These are phyloP conservation scores for Colletotrichum sublineola DNA, from an alignment of 2,329 filamentous ascomycete species.

Conservation along the genomic window DNA sequence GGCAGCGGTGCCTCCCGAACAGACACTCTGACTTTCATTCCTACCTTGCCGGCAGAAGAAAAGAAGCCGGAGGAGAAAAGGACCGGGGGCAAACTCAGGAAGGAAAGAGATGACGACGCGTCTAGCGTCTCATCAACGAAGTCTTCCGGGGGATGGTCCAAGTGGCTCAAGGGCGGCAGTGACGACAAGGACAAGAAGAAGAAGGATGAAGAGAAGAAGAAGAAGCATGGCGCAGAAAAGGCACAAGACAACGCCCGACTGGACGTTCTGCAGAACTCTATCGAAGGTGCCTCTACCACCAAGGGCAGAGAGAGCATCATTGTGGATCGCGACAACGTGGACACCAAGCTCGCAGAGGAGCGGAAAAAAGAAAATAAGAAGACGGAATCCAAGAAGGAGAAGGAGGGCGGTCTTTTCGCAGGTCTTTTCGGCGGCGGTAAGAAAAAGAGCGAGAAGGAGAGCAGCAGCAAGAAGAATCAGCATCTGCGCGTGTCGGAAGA, in stretches of 20 bases:
- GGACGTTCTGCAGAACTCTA: conserved; percentile 88
- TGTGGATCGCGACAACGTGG: conserved; percentile 81
- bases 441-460: conserved; percentile 86
- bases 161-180: conserved; percentile 86
- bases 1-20: conserved; percentile 77
- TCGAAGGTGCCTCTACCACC: conserved; percentile 74
- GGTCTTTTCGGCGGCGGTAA: conserved; percentile 92
- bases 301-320: conserved; percentile 86
- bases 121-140: conserved; percentile 75
- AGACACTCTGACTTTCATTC: conserved; percentile 84
- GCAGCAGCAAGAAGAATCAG: conserved; percentile 78
- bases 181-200: conserved; percentile 76
- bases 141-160: conserved; percentile 81
- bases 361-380: conserved; percentile 87
- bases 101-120: conserved; percentile 74
- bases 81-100: conserved; percentile 70
- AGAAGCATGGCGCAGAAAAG: conserved; percentile 68
- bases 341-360: conserved; percentile 82
- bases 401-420: conserved; percentile 92
- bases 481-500: conserved; percentile 86
- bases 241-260: conserved; percentile 84
- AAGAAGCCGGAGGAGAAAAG: conserved; percentile 75
- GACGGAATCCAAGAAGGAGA: conserved; percentile 87
- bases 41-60: conserved; percentile 77
- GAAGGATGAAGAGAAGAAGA: conserved; percentile 76